Conservation (phyloP, 2,329 filamentous ascomycete genomes). For the Fusarium brachygibbosum region DNA sequence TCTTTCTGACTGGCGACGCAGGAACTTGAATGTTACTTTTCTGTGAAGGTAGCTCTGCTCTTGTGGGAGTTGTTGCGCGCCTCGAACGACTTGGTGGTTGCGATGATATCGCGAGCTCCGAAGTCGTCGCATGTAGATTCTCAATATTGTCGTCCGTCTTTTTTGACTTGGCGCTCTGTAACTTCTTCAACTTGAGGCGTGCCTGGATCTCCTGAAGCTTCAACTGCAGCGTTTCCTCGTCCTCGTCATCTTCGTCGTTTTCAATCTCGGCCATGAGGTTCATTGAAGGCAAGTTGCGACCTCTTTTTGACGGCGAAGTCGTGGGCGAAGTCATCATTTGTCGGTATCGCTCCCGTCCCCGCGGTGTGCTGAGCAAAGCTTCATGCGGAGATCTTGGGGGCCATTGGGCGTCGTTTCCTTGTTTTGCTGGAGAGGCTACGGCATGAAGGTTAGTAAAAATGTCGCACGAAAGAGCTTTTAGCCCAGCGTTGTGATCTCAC, state of each 20-base stretch:
- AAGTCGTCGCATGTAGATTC: slow-evolving; percentile 35
- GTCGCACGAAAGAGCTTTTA: slow-evolving; percentile 5
- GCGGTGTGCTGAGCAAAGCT: slow-evolving; percentile 76
- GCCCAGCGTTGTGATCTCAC: slow-evolving; percentile 33
- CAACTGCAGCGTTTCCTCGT: slow-evolving; percentile 90
- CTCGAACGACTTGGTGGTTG: slow-evolving; percentile 38
- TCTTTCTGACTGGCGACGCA: slow-evolving; percentile 76
- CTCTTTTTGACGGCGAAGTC: slow-evolving; percentile 67
- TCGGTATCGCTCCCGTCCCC: slow-evolving; percentile 81
- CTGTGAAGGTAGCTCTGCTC: slow-evolving; percentile 45
- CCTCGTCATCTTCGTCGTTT: slow-evolving; percentile 75
- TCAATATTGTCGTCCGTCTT: slow-evolving; percentile 41
- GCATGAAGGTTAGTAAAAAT: slow-evolving; percentile 24
- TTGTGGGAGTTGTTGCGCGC: slow-evolving; percentile 49
- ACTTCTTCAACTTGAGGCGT: slow-evolving; percentile 85
- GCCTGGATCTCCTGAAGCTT: slow-evolving; percentile 91
- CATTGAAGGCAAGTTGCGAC: slow-evolving; percentile 44
- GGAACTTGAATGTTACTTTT: slow-evolving; percentile 76
- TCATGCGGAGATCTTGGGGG: slow-evolving; percentile 76
- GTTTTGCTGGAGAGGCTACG: slow-evolving; percentile 53
- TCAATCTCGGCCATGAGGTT: slow-evolving; percentile 55
- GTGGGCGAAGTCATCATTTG: slow-evolving; percentile 77
- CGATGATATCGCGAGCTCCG: slow-evolving; percentile 44
- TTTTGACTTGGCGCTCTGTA: slow-evolving; percentile 70
- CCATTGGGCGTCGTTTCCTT: slow-evolving; percentile 69